phyloP scores from a whole-genome alignment of 148 eudicot genomes.

The Heliosperma pusillum region DNA sequence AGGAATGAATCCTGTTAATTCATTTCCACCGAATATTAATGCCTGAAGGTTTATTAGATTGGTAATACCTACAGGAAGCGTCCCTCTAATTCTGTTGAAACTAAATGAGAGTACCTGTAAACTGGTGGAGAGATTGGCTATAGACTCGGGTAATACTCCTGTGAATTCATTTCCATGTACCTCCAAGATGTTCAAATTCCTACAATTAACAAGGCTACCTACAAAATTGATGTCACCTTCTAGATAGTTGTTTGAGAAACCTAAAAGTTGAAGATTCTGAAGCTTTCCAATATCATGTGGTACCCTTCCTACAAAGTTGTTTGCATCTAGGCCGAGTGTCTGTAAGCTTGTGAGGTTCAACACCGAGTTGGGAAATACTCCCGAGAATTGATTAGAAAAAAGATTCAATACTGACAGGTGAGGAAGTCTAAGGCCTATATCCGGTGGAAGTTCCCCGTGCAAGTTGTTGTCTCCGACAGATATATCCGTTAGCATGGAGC shows the following conservation, averaged over 20 bases:
- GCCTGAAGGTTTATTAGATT: constrained; percentile 9
- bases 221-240: constrained; percentile 29
- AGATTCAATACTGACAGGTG: constrained; percentile 5
- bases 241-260: constrained; percentile 3
- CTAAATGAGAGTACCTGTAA: background rate
- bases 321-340: background rate
- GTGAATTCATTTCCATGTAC: constrained; percentile 10
- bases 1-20: constrained; percentile 31
- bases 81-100: constrained; percentile 5
- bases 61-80: constrained; percentile 21
- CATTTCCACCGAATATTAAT: constrained; percentile 7
- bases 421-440: constrained; percentile 28
- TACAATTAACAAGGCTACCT: constrained; percentile 26
- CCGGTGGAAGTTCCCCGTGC: constrained; percentile 30
- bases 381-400: constrained; percentile 17
- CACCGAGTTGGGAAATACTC: constrained; percentile 30
- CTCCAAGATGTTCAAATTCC: constrained; percentile 1
- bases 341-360: constrained; percentile 29
- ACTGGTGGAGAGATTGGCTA: constrained; percentile 20
- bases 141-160: constrained; percentile 21
- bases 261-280: background rate
- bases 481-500: constrained; percentile 19
- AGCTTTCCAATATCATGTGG: constrained; percentile 6
- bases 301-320: constrained; percentile 18
- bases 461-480: constrained; percentile 17